Percentiles rank a stretch among this genome's conserved stretches.
phyloP scores from a whole-genome alignment of 1,284 basidiomycete genomes.

The Moesziomyces sp. region DNA sequence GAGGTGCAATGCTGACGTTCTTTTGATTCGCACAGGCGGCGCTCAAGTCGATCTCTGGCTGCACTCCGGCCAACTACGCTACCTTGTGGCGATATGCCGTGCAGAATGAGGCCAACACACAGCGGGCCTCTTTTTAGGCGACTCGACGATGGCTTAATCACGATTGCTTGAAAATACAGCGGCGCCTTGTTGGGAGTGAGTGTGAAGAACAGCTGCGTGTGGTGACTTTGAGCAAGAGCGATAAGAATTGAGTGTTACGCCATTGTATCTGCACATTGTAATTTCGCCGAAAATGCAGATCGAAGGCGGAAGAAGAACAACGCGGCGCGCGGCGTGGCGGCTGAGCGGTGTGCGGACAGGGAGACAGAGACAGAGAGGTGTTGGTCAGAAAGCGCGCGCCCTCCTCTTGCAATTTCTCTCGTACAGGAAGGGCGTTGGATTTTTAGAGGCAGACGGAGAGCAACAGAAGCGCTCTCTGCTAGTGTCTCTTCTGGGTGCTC shows the following conservation, averaged over 20 bases:
- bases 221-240: background rate
- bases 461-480: too few relatives aligned
- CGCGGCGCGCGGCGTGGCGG: conserved; percentile 14
- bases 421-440: too few relatives aligned
- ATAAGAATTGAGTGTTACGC: background rate
- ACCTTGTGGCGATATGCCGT: conserved; percentile 52
- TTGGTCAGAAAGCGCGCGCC: background rate
- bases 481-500: too few relatives aligned
- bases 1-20: conserved; percentile 1
- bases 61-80: conserved; percentile 55
- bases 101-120: conserved; percentile 3
- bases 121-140: too few relatives aligned
- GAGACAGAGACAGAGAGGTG: background rate
- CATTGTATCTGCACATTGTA: background rate
- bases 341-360: background rate
- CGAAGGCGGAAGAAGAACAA: conserved; percentile 49
- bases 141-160: too few relatives aligned
- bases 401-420: too few relatives aligned
- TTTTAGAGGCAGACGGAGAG: too few relatives aligned
- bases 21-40: conserved; percentile 20
- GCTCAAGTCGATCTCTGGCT: conserved; percentile 54
- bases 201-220: background rate
- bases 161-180: too few relatives aligned
- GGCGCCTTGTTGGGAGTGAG: background rate
- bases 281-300: conserved; percentile 6